Percentiles rank a stretch among this genome's conserved stretches.
Conservation (phyloP, 345 rosid species). For the Firmiana major region DNA sequence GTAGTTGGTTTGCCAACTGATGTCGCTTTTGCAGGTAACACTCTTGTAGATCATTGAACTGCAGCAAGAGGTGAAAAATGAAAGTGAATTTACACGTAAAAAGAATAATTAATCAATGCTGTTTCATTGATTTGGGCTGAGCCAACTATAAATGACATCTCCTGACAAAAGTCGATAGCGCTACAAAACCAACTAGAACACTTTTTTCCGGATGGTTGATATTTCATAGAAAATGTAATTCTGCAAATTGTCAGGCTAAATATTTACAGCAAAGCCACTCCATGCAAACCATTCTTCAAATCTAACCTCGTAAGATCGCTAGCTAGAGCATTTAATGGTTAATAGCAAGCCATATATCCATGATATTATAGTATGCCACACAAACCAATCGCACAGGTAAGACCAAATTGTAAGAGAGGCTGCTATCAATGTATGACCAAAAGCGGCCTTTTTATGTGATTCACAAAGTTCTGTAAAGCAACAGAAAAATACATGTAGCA, state of each 20-base stretch:
- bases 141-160: neutral
- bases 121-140: neutral
- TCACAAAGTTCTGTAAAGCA: neutral
- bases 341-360: neutral
- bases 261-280: slow-evolving; percentile 7
- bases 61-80: slow-evolving; percentile 22
- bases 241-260: slow-evolving; percentile 8
- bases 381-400: neutral
- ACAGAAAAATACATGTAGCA: neutral
- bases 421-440: neutral
- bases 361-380: neutral
- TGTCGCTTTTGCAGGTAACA: slow-evolving; percentile 97
- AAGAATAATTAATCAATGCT: neutral
- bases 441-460: neutral
- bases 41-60: slow-evolving; percentile 92
- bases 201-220: neutral
- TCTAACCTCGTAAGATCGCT: neutral
- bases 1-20: slow-evolving; percentile 58
- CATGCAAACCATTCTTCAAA: neutral
- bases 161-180: neutral
- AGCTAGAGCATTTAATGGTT: neutral
- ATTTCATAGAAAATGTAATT: neutral
- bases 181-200: neutral
- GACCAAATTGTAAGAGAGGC: neutral
- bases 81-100: neutral